A percentile compares a stretch with the other conserved stretches of the same genome.
Evolutionary conservation across 1,284 basidiomycete genomes (phyloP).

Genomic region (Papiliotrema fonsecae): DNA sequence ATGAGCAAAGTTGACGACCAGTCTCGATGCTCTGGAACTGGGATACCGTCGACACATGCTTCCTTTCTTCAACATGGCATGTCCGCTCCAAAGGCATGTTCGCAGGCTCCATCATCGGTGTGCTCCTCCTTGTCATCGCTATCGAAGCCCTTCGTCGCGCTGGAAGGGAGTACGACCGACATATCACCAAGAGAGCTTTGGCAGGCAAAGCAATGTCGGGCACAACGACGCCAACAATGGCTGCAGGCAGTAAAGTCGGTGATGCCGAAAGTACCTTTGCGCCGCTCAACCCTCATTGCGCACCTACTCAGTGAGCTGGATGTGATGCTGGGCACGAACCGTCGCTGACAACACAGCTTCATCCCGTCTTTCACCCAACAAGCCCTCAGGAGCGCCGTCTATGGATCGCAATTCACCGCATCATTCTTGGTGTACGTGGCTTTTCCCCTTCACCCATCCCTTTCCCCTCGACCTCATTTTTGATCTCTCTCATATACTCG

Average conservation of each 20-base stretch:
- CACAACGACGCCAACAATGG: background rate
- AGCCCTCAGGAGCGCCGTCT: constrained; percentile 36
- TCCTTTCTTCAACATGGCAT: constrained; percentile 47
- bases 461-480: background rate
- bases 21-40: constrained; percentile 49
- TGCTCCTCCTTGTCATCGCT: constrained; percentile 47
- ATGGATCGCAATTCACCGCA: constrained; percentile 45
- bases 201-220: background rate
- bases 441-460: background rate
- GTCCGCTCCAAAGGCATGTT: constrained; percentile 40
- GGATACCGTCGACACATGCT: constrained; percentile 47
- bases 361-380: constrained; percentile 44
- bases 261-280: background rate
- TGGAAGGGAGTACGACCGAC: constrained; percentile 45
- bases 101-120: constrained; percentile 46
- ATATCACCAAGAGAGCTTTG: background rate
- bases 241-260: background rate
- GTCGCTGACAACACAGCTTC: constrained; percentile 11
- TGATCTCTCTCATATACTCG: background rate
- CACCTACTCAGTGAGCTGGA: background rate
- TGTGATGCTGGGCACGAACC: background rate
- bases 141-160: constrained; percentile 46
- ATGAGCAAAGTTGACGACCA: constrained; percentile 6
- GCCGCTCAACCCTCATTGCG: background rate
- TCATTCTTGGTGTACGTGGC: constrained; percentile 43